phyloP scores from a whole-genome alignment of 345 rosid genomes.

The Nasturtium officinale region DNA sequence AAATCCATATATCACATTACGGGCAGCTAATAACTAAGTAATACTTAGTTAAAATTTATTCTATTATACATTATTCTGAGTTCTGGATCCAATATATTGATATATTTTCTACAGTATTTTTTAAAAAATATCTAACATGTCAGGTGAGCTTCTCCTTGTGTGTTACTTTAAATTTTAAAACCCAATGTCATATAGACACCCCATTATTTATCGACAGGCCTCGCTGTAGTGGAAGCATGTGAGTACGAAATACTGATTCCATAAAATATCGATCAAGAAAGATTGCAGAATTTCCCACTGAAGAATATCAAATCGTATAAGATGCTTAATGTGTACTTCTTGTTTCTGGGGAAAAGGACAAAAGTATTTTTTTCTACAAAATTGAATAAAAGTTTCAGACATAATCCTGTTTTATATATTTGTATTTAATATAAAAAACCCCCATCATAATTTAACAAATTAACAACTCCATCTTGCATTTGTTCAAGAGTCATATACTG shows the following conservation, averaged over 20 bases:
- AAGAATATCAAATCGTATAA: slow-evolving; percentile 1
- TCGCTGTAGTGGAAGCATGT: slow-evolving; percentile 27
- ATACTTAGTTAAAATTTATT: neutral
- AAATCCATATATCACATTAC: neutral
- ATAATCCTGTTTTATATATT: slow-evolving; percentile 1
- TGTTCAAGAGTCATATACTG: neutral
- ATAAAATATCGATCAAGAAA: slow-evolving; percentile 20
- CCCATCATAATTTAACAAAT: neutral
- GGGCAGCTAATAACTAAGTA: neutral
- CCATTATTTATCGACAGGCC: neutral
- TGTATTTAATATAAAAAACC: neutral
- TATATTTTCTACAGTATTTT: neutral
- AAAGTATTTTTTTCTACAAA: neutral
- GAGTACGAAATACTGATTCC: slow-evolving; percentile 1
- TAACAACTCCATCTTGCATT: neutral
- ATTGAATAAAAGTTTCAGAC: slow-evolving; percentile 8
- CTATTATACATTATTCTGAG: neutral
- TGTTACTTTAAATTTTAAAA: neutral
- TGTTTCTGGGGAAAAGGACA: slow-evolving; percentile 1
- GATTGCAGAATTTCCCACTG: slow-evolving; percentile 23
- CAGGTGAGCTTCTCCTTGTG: neutral
- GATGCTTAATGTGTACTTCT: slow-evolving; percentile 26
- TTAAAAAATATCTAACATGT: neutral
- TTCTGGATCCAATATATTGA: neutral
- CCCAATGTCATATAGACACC: slow-evolving; percentile 6